A percentile compares a stretch with the other conserved stretches of the same genome.
Evolutionary conservation across 1,139 yeast species (phyloP).

Genomic region (Zygotorulaspora mrakii): DNA sequence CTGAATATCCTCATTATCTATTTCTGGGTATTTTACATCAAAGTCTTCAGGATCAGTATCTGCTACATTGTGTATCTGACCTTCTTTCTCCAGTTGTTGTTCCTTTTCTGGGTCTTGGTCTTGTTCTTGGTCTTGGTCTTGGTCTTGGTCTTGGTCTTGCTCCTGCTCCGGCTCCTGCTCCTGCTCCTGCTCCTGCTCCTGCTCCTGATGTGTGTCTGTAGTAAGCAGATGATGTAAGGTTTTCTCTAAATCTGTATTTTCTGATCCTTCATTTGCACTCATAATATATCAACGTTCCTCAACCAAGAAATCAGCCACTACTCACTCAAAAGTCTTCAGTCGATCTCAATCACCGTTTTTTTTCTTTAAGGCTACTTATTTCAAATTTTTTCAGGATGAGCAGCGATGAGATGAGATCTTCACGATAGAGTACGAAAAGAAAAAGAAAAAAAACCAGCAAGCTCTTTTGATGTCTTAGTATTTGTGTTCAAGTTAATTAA

Average conservation of each 20-base stretch:
- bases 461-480: too few species aligned
- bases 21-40: background rate
- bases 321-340: background rate
- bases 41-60: slow-evolving; percentile 1
- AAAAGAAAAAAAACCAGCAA: background rate
- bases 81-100: slow-evolving; percentile 5
- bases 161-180: too few species aligned
- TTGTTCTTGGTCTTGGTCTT: too few species aligned
- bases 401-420: slow-evolving; percentile 1
- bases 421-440: background rate
- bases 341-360: background rate
- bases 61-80: background rate
- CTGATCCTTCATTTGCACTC: slow-evolving; percentile 7
- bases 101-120: too few species aligned
- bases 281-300: slow-evolving; percentile 10
- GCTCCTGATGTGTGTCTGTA: slow-evolving; percentile 16
- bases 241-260: slow-evolving; percentile 20
- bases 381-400: background rate
- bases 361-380: background rate
- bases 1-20: slow-evolving; percentile 3
- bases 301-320: background rate
- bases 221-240: slow-evolving; percentile 25
- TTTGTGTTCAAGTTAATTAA: background rate
- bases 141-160: too few species aligned
- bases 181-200: too few species aligned